Evolutionary conservation across 1,284 basidiomycete species (phyloP), one percentile per base, ranked within the genome.

Genomic region (Ustilago crameri): DNA sequence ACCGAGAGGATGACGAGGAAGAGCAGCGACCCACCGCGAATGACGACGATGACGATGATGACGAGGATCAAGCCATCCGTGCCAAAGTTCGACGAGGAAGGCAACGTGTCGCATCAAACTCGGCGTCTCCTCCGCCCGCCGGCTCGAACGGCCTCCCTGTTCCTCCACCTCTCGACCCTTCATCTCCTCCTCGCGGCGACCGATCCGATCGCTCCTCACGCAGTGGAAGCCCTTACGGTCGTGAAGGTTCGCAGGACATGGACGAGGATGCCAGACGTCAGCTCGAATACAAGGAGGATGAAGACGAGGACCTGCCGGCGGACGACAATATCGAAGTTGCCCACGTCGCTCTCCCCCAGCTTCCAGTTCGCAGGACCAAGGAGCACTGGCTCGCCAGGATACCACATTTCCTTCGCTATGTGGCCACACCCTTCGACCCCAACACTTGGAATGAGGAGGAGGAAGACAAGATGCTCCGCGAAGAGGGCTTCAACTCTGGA

Each of bases 291-390:
- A 63, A 53, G 89, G 91, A 76, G 40, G 68, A 79, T 32, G 77
- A 79, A 32, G 76, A 74, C 22, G 74, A 72, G 5, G 63, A 67
- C 18, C 88, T 89, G 38, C 84, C 85, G 9, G 85, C 87, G 51
- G 64, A 87, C 84, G 35, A 89, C 88, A 47, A 88, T 88, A 72
- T 90, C 90, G 83, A 89, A 88, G 82, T 75, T 0, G 79, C 79
- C 14, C 70, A 74, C 41, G 44, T 81, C 37, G 46, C 65, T 17
- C 53, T 81, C 14, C 74, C 79, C 3, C 74, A 79, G 35, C 44
- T 75, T 27, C 76, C 79, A 4, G 64, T 81, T 24, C 71, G 79
- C 8, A 62, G 73, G n/a, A 78, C 76, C n/a, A 79, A 80, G 42
- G 68, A 74, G 41, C 78, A 80, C 46, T 70, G 73, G 62, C 51